These are phyloP conservation scores for Cicer yamashitae DNA, from an alignment of 306 rosid species.

Conservation along the genomic window DNA sequence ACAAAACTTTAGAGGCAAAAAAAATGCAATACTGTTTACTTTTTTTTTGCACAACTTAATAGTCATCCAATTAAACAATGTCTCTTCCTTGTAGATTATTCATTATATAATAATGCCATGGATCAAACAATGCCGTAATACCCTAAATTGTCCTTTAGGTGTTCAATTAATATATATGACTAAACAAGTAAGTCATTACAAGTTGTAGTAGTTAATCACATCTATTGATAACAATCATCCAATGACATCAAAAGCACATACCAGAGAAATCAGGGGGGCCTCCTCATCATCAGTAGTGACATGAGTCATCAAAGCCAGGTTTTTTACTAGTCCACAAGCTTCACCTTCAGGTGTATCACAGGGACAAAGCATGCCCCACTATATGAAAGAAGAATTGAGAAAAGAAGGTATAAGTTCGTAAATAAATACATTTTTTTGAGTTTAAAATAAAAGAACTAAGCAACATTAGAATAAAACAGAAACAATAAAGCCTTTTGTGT, in stretches of 20 bases:
- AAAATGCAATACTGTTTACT: no score
- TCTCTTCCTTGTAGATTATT: neutral
- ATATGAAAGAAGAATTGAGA: slow-evolving; percentile 37
- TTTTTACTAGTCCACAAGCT: slow-evolving; percentile 92
- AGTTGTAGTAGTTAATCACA: slow-evolving; percentile 3
- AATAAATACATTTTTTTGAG: neutral
- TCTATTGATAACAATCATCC: neutral
- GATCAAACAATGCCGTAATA: slow-evolving; percentile 20
- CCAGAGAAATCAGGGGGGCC: slow-evolving; percentile 73
- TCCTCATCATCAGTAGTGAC: slow-evolving; percentile 97
- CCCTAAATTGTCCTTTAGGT: neutral
- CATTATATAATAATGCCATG: neutral
- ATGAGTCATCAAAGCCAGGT: slow-evolving; percentile 95
- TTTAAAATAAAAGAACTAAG: slow-evolving; percentile 19
- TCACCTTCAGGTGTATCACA: slow-evolving; percentile 99
- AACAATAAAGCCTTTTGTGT: slow-evolving; percentile 11
- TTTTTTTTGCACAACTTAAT: neutral
- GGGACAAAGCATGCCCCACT: slow-evolving; percentile 99
- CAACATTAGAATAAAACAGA: slow-evolving; percentile 24
- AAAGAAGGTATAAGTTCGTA: neutral
- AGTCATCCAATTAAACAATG: neutral
- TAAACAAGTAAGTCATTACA: slow-evolving; percentile 9
- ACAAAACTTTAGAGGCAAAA: no score
- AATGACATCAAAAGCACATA: slow-evolving; percentile 40
- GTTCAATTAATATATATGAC: neutral